Evolutionary conservation across 2,329 filamentous ascomycete species (phyloP).

Genomic region (Colletotrichum navitas): DNA sequence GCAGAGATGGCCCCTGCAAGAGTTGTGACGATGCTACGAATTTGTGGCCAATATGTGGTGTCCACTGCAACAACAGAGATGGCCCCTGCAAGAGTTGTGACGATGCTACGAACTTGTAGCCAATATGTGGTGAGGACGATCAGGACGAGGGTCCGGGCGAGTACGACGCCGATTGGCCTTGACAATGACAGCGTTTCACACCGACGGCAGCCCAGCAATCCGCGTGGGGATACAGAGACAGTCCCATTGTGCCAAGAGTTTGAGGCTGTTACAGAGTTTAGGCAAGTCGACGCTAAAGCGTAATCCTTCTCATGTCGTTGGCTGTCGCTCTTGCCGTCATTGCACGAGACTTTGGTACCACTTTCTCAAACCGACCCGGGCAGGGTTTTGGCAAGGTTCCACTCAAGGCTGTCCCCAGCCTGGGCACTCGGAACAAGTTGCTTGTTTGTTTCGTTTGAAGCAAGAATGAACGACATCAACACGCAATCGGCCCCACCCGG

Average conservation of each 20-base stretch:
- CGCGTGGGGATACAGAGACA: constrained; percentile 24
- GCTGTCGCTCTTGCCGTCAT: not conserved
- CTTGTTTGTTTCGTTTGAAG: constrained; percentile 34
- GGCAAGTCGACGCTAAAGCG: constrained; percentile 24
- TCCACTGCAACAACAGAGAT: constrained; percentile 4
- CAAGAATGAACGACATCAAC: constrained; percentile 33
- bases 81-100: constrained; percentile 21
- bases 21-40: constrained; percentile 3
- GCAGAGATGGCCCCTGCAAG: constrained; percentile 26
- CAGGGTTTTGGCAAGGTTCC: constrained; percentile 2
- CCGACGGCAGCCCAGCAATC: constrained; percentile 28
- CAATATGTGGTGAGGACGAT: constrained; percentile 21
- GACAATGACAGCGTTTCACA: constrained; percentile 20
- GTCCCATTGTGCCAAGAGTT: constrained; percentile 36
- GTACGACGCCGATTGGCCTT: constrained; percentile 19
- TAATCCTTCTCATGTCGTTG: constrained; percentile 19
- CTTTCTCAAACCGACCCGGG: not conserved
- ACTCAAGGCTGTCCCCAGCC: not conserved
- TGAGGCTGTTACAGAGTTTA: constrained; percentile 37
- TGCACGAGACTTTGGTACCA: not conserved
- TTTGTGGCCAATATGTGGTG: not conserved
- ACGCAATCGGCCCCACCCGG: constrained; percentile 9
- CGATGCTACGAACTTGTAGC: constrained; percentile 5
- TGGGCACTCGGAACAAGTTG: constrained; percentile 32
- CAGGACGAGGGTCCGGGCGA: constrained; percentile 30